Conservation (phyloP, 1,284 basidiomycete species). For the Heterobasidion occidentale region DNA sequence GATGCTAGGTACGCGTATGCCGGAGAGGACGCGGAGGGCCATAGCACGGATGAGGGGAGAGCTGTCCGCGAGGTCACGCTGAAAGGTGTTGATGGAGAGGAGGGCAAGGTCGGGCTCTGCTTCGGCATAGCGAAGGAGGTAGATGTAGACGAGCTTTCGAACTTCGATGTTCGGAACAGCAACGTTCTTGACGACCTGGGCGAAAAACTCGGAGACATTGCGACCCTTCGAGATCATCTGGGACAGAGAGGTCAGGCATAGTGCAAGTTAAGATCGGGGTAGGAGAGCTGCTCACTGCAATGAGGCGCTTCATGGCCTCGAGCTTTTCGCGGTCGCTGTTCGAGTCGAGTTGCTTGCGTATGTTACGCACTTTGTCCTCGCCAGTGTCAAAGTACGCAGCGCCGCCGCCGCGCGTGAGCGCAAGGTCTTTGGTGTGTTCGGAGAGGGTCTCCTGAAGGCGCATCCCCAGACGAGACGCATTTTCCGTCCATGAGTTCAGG, state of each 20-base stretch:
- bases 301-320: slow-evolving; percentile 89
- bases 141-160: slow-evolving; percentile 96
- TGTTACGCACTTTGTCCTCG: slow-evolving; percentile 71
- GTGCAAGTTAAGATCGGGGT: background rate
- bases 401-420: slow-evolving; percentile 44
- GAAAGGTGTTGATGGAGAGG: slow-evolving; percentile 97
- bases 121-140: slow-evolving; percentile 88
- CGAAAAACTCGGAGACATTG: slow-evolving; percentile 88
- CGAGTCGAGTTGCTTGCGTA: slow-evolving; percentile 80
- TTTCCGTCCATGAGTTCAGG: slow-evolving; percentile 65
- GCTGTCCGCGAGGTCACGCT: slow-evolving; percentile 89
- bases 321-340: slow-evolving; percentile 83
- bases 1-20: slow-evolving; percentile 85
- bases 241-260: background rate
- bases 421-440: slow-evolving; percentile 69
- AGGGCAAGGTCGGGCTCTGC: slow-evolving; percentile 92
- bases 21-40: slow-evolving; percentile 90
- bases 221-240: slow-evolving; percentile 90
- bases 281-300: slow-evolving; percentile 58
- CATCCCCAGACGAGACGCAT: slow-evolving; percentile 72
- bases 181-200: slow-evolving; percentile 92
- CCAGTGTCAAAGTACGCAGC: slow-evolving; percentile 56
- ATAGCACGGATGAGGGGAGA: slow-evolving; percentile 92
- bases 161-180: slow-evolving; percentile 88
- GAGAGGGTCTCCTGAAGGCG: slow-evolving; percentile 74